Evolutionary conservation across 2,329 filamentous ascomycete genomes (phyloP), one percentile per base, ranked within the genome.

Genomic region (Phoma sp.): DNA sequence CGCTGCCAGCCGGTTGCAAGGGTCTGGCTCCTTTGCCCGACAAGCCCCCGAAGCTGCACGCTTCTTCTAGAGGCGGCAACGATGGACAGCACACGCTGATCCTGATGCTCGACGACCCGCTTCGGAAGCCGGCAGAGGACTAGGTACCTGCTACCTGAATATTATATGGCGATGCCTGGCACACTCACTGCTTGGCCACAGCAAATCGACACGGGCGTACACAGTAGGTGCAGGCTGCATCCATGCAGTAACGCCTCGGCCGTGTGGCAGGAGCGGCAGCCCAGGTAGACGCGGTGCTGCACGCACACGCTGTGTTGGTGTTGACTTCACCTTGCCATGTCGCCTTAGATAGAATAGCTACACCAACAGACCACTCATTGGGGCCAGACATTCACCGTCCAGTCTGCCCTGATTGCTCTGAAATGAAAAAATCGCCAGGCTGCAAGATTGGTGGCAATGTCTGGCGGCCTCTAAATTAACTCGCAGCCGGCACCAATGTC

Each of bases 381-480:
- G 18, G 18, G 18, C 18, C 18, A 18, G 18, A 18, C 51, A 49
- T 47, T 30, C 29, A 3, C 2, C 29, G 11, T 30, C 11, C 7
- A 33, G 32, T 33, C 7, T 11, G 32, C 43, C 46, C 46, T 44
- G 44, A 53, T 39, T 23, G 47, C 39, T 45, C 32, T 52, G 51
- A 35, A n/a, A 35, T 13, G 47, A 45, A 35, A 57, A 62, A 64
- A 38, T 62, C 55, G 62, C 44, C 44, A 45, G 53, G 35, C 35
- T 51, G 47, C 46, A 59, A 62, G 54, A 65, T 60, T 58, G 57
- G 44, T 55, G 52, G 57, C 60, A 61, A 57, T 56, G 36, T 46
- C 36, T 40, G 47, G 49, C 53, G 51, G 52, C 36, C 44, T 41
- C 37, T 53, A 62, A 57, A 65, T 66, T 65, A 62, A 58, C 46